Conservation (phyloP, 2,329 filamentous ascomycete genomes). For the Colletotrichum higginsianum region DNA sequence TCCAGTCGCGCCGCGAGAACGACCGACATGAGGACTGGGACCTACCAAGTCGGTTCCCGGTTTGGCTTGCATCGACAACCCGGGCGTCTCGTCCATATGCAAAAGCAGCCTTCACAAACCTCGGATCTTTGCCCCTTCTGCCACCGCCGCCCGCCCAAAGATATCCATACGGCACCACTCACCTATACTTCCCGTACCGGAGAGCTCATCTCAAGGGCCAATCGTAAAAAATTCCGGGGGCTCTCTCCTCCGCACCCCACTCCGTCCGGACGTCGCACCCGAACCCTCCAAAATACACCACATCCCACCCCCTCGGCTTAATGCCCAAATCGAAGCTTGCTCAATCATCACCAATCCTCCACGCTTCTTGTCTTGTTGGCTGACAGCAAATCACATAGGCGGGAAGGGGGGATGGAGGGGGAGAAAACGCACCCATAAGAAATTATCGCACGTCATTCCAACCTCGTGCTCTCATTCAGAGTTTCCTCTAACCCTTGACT, state of each 20-base stretch:
- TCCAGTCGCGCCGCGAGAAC: background rate
- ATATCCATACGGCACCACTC: background rate
- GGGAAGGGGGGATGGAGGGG: too few species aligned
- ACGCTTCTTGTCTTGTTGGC: background rate
- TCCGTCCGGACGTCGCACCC: constrained; percentile 13
- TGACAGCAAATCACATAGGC: background rate
- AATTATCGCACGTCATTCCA: background rate
- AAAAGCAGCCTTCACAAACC: constrained; percentile 4
- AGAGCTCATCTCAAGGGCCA: background rate
- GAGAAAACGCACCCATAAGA: background rate
- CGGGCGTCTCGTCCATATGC: background rate
- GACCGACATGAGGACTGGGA: background rate
- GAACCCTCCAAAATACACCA: background rate
- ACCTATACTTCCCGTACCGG: background rate
- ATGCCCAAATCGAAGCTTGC: background rate
- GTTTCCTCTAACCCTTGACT: background rate
- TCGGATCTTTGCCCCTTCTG: constrained; percentile 18
- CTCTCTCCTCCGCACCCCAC: constrained; percentile 5
- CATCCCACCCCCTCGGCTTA: background rate
- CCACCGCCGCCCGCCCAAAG: background rate
- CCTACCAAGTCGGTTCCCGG: background rate
- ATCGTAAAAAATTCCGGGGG: background rate
- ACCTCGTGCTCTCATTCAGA: too few species aligned
- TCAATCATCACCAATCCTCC: background rate
- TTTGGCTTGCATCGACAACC: background rate